phyloP scores from a whole-genome alignment of 192 early-diverging fungal species.

The Coemansia sp. region DNA sequence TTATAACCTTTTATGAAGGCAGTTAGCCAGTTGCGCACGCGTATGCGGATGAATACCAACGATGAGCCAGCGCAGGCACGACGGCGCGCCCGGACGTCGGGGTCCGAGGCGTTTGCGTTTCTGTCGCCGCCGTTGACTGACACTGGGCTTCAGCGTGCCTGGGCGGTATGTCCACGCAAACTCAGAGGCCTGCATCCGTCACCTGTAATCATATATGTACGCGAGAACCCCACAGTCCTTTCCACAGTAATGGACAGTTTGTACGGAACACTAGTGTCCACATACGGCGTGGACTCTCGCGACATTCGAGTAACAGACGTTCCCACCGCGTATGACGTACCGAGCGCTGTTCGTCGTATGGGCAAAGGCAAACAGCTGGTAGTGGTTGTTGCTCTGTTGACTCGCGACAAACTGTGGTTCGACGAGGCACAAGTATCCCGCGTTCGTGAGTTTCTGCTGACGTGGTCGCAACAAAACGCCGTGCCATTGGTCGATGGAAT shows the following conservation, averaged over 20 bases:
- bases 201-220: constrained; percentile 40
- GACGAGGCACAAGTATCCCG: constrained; percentile 31
- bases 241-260: constrained; percentile 39
- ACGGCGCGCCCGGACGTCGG: constrained; percentile 37
- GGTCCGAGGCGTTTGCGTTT: constrained; percentile 20
- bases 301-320: constrained; percentile 49
- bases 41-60: constrained; percentile 16
- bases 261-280: constrained; percentile 30
- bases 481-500: constrained; percentile 46
- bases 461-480: constrained; percentile 34
- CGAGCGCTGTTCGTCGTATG: constrained; percentile 41
- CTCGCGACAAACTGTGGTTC: constrained; percentile 43
- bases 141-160: constrained; percentile 18
- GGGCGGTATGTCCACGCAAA: constrained; percentile 44
- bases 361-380: constrained; percentile 40
- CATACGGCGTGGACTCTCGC: constrained; percentile 31
- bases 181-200: constrained; percentile 50
- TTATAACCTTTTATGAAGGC: constrained; percentile 5
- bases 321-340: constrained; percentile 43
- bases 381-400: constrained; percentile 31
- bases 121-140: constrained; percentile 26
- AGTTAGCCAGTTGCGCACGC: constrained; percentile 29
- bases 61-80: constrained; percentile 7
- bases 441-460: constrained; percentile 35
- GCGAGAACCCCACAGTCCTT: constrained; percentile 32